Evolutionary conservation across 108 stramenopile species (phyloP).

Genomic region (Bacterosira constricta): DNA sequence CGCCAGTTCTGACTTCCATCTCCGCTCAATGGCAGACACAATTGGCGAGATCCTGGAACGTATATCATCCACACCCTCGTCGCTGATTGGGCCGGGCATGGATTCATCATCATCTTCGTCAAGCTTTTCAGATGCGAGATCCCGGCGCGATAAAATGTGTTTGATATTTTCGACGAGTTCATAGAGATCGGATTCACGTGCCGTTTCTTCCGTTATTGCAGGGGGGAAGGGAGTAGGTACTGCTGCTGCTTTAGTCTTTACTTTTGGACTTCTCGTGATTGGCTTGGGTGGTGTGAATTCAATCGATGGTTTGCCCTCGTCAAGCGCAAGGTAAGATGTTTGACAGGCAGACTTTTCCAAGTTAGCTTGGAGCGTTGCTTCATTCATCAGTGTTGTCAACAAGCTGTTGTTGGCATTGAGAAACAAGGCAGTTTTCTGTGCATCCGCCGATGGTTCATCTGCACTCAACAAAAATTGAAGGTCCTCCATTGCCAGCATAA

Average conservation of each 20-base stretch:
- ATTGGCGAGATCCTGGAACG: not conserved
- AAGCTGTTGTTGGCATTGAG: conserved; percentile 19
- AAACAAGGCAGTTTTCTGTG: conserved; percentile 1
- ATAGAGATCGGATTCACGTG: conserved; percentile 46
- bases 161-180: conserved; percentile 20
- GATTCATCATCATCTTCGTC: not conserved
- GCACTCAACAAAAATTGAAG: conserved; percentile 7
- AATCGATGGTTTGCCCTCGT: not conserved
- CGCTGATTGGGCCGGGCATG: conserved; percentile 7
- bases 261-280: not conserved
- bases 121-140: not conserved
- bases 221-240: not conserved
- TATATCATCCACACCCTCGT: conserved; percentile 7
- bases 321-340: conserved; percentile 16
- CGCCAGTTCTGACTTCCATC: not conserved
- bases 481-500: conserved; percentile 3
- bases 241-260: not conserved
- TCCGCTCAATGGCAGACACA: not conserved
- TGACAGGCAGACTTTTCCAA: not conserved
- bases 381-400: not conserved
- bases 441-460: not conserved
- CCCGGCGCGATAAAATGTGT: conserved; percentile 14
- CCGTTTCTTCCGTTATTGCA: conserved; percentile 16
- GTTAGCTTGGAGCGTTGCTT: not conserved
- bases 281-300: conserved; percentile 8